phyloP scores from a whole-genome alignment of 1,284 basidiomycete genomes.

The Malassezia psittaci region DNA sequence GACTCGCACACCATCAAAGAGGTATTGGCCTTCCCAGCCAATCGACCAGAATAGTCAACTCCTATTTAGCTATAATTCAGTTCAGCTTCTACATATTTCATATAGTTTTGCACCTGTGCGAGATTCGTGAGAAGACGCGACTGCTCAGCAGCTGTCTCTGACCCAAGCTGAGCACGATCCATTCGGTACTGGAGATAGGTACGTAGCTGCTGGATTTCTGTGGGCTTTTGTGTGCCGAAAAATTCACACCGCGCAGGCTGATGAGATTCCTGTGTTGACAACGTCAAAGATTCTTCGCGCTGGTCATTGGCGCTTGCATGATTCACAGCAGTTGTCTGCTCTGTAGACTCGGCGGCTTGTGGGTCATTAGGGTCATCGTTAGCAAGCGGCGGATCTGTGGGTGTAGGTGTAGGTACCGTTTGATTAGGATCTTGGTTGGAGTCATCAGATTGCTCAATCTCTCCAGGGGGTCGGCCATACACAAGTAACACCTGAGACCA shows the following conservation, averaged over 20 bases:
- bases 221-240: neutral
- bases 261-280: neutral
- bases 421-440: too few relatives aligned
- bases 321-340: too few relatives aligned
- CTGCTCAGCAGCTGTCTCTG: neutral
- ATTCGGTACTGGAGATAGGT: slow-evolving; percentile 3
- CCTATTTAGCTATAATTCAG: neutral
- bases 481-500: slow-evolving; percentile 10
- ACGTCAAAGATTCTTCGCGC: neutral
- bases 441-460: too few relatives aligned
- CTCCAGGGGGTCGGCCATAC: slow-evolving; percentile 1
- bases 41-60: slow-evolving; percentile 58
- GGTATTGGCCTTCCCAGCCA: slow-evolving; percentile 76
- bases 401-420: too few relatives aligned
- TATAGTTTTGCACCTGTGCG: slow-evolving; percentile 5
- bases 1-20: slow-evolving; percentile 65
- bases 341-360: too few relatives aligned
- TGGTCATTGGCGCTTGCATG: too few relatives aligned
- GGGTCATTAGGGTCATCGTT: too few relatives aligned
- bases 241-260: neutral
- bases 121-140: neutral
- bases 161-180: neutral
- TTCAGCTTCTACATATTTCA: slow-evolving; percentile 1
- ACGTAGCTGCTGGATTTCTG: neutral
- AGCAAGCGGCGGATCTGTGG: too few relatives aligned